Conservation (phyloP, 805 yeast species). For the Candida alai region DNA sequence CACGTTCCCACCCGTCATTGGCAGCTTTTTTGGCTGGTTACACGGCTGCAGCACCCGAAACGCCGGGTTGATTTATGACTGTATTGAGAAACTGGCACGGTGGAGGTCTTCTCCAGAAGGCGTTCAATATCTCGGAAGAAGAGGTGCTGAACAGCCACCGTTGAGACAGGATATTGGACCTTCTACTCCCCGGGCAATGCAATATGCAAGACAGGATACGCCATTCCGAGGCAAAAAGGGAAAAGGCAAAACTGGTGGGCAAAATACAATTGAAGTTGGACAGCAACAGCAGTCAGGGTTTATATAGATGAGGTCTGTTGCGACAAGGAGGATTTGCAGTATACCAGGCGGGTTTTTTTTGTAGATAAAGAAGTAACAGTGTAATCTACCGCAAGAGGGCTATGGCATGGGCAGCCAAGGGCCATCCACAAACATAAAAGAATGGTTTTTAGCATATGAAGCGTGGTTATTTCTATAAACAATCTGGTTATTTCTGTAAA, state of each 20-base stretch:
- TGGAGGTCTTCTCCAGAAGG: slow-evolving; percentile 16
- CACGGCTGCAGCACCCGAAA: slow-evolving; percentile 86
- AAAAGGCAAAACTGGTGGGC: neutral
- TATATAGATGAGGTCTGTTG: slow-evolving; percentile 9
- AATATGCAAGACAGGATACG: slow-evolving; percentile 1
- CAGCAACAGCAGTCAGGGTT: slow-evolving; percentile 20
- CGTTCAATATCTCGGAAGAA: slow-evolving; percentile 19
- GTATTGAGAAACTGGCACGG: slow-evolving; percentile 16
- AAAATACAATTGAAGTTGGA: slow-evolving; percentile 10
- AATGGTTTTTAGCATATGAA: too few species aligned
- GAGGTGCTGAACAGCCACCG: slow-evolving; percentile 4
- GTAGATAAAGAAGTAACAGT: too few species aligned
- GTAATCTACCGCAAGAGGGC: too few species aligned
- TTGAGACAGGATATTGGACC: too few species aligned
- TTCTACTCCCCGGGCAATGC: too few species aligned
- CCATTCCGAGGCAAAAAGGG: slow-evolving; percentile 1
- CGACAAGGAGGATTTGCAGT: neutral
- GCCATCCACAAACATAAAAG: too few species aligned
- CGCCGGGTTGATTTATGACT: slow-evolving; percentile 68
- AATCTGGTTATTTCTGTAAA: too few species aligned
- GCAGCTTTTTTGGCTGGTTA: slow-evolving; percentile 74
- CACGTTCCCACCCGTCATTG: slow-evolving; percentile 76
- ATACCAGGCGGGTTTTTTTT: too few species aligned
- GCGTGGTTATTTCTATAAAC: too few species aligned
- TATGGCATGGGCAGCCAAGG: too few species aligned